Evolutionary conservation across 371 early-diverging fungal species (phyloP), one percentile per base, ranked within the genome.

Genomic region (Mortierella sp.): DNA sequence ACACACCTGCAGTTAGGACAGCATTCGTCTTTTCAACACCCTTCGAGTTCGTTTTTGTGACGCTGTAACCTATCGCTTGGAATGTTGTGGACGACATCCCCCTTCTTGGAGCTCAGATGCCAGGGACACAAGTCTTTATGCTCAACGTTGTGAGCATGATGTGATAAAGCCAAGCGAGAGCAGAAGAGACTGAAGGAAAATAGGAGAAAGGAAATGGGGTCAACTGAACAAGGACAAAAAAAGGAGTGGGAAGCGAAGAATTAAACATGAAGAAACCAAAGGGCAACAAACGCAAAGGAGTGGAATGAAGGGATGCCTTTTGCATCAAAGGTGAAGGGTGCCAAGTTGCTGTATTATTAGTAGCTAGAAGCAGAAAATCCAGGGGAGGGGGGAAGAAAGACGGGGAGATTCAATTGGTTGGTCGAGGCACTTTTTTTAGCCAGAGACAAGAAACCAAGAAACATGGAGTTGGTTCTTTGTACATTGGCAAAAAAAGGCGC

Each of bases 241-340:
- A 83, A 83, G 80, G 83, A 82, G 83, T 82, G 83, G 83, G 74
- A 79, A 82, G 78, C 73, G 72, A 48, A 72, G 79, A 72, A 70
- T 53, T 59, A 57, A 51, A 72, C 44, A 64, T 34, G 67, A 54
- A 77, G 59, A 54, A 73, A 71, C 61, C 50, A 61, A 74, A 46
- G 48, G 44, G 14, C 44, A 59, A 53, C 59, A 59, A 59, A 51
- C 57, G 51, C 67, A 54, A 44, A 53, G 44, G 69, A 28, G 73
- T 51, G 73, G 81, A 76, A 81, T 76, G 77, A 71, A 81, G 44
- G 81, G 73, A 73, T 67, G 40, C 43, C 54, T 75, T 61, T 46
- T 53, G 80, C 76, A 76, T 67, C 19, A 51, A 53, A 53, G 57
- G 53, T 48, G 54, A 71, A 72, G 53, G 74, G 77, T 61, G 69